These are phyloP conservation scores for Claviceps arundinis DNA, from an alignment of 2,329 filamentous ascomycete genomes.

Conservation along the genomic window DNA sequence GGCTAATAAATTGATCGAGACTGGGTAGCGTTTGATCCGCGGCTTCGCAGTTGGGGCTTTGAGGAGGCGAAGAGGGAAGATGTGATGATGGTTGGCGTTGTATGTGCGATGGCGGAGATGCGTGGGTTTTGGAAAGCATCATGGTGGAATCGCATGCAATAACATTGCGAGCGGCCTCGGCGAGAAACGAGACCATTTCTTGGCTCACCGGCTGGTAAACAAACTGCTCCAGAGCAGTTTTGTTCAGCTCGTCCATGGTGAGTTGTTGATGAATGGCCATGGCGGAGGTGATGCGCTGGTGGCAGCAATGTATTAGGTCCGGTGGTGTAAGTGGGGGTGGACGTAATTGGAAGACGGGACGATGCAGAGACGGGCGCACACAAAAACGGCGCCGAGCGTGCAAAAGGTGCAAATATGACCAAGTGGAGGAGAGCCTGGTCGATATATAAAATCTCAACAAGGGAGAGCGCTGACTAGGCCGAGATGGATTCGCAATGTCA, in stretches of 20 bases:
- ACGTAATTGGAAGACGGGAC: neutral
- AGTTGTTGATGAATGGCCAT: conserved; percentile 37
- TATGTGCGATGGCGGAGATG: neutral
- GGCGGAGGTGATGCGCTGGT: neutral
- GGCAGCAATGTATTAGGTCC: neutral
- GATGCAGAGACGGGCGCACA: neutral
- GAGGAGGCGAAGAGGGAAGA: conserved; percentile 36
- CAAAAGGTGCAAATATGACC: neutral
- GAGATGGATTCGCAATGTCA: conserved; percentile 7
- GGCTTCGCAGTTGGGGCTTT: conserved; percentile 34
- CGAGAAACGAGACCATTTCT: conserved; percentile 68
- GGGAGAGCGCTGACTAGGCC: conserved; percentile 6
- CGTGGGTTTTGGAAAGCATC: conserved; percentile 29
- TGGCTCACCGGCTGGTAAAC: conserved; percentile 62
- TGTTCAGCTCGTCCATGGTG: conserved; percentile 47
- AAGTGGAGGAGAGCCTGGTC: neutral
- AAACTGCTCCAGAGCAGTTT: conserved; percentile 65
- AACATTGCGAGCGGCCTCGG: conserved; percentile 60
- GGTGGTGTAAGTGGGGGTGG: neutral
- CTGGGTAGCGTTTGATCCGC: conserved; percentile 54
- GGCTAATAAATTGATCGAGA: conserved; percentile 81
- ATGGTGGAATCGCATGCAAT: conserved; percentile 62
- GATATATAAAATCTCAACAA: conserved; percentile 9
- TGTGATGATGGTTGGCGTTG: conserved; percentile 7
- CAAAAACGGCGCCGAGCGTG: neutral